These are phyloP conservation scores for Candida labiduridarum DNA, from an alignment of 1,139 yeast species.

Conservation along the genomic window DNA sequence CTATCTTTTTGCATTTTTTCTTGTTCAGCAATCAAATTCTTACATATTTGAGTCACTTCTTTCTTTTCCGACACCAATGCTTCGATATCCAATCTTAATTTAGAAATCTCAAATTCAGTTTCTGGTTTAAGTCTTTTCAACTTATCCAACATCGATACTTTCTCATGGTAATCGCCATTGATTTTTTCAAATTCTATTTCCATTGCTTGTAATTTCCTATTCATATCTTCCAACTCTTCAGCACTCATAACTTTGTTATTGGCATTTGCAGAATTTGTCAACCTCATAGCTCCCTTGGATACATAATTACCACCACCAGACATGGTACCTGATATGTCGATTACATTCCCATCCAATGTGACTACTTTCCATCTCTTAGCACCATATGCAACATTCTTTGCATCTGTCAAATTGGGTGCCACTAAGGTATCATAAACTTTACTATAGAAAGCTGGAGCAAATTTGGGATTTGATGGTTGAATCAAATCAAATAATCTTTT, in stretches of 20 bases:
- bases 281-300: constrained; percentile 66
- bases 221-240: constrained; percentile 61
- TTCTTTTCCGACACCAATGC: constrained; percentile 52
- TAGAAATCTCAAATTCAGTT: constrained; percentile 63
- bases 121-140: constrained; percentile 71
- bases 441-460: constrained; percentile 87
- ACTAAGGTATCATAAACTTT: constrained; percentile 87
- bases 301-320: constrained; percentile 90
- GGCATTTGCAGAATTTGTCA: constrained; percentile 32
- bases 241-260: constrained; percentile 38
- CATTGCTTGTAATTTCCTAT: constrained; percentile 51
- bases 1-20: constrained; percentile 28
- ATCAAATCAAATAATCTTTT: constrained; percentile 87
- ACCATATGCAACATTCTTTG: constrained; percentile 89
- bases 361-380: constrained; percentile 82
- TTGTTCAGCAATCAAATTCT: constrained; percentile 39
- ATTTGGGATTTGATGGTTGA: constrained; percentile 63
- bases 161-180: constrained; percentile 55
- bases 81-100: constrained; percentile 65
- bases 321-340: constrained; percentile 96
- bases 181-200: constrained; percentile 61
- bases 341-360: constrained; percentile 87
- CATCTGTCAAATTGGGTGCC: constrained; percentile 76
- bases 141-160: constrained; percentile 59
- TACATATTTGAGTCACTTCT: constrained; percentile 41